Percentiles rank a stretch among this genome's conserved stretches.
phyloP scores from a whole-genome alignment of 2,329 filamentous ascomycete species.

The Camillea tinctor region DNA sequence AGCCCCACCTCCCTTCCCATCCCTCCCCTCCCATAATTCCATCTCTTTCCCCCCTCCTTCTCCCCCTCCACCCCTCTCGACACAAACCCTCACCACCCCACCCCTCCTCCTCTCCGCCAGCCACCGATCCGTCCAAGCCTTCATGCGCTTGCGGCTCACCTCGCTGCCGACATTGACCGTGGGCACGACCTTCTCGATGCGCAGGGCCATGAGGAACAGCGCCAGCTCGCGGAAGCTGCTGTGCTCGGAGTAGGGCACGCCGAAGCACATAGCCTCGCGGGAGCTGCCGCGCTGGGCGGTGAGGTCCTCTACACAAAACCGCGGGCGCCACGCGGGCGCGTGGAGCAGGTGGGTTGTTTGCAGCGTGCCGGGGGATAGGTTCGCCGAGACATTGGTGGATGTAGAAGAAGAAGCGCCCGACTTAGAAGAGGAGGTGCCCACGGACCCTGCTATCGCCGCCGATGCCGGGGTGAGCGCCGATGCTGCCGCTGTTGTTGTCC shows the following conservation, averaged over 20 bases:
- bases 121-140: conserved; percentile 64
- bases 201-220: conserved; percentile 84
- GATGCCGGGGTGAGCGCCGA: background rate
- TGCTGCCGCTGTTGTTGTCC: conserved; percentile 1
- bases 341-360: conserved; percentile 53
- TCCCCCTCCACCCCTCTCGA: conserved; percentile 41
- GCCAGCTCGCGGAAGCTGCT: conserved; percentile 92
- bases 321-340: conserved; percentile 69
- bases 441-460: conserved; percentile 17
- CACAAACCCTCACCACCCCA: conserved; percentile 48
- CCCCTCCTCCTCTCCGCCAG: conserved; percentile 55
- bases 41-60: conserved; percentile 25
- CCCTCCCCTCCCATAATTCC: conserved; percentile 40
- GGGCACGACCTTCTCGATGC: conserved; percentile 87
- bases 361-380: conserved; percentile 48
- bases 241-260: conserved; percentile 94
- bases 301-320: conserved; percentile 71
- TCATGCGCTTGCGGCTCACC: conserved; percentile 57
- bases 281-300: conserved; percentile 81
- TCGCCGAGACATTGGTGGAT: conserved; percentile 14
- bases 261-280: conserved; percentile 80
- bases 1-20: conserved; percentile 39
- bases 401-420: background rate
- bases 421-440: background rate
- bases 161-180: conserved; percentile 81